Evolutionary conservation across 75 land plant genomes (phyloP).

Genomic region (Picea glauca): DNA sequence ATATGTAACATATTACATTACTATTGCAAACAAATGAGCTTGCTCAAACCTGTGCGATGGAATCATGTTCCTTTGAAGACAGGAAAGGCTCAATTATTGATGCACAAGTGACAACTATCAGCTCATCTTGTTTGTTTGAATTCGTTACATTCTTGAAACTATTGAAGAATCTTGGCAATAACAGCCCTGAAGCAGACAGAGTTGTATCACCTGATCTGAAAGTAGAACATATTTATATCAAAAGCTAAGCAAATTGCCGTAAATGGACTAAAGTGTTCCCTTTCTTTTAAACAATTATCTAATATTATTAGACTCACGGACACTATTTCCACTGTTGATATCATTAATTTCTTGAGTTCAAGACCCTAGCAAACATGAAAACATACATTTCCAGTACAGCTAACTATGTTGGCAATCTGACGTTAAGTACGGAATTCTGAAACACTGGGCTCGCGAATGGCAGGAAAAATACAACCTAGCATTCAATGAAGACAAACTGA

Average conservation of each 20-base stretch:
- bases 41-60: constrained; percentile 17
- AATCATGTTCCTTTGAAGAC: constrained; percentile 9
- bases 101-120: constrained; percentile 62
- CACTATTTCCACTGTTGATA: neutral
- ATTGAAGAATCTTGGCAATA: constrained; percentile 30
- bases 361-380: too few species aligned
- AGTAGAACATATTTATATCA: neutral
- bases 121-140: neutral
- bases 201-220: constrained; percentile 78
- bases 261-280: neutral
- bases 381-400: too few species aligned
- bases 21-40: neutral
- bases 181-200: constrained; percentile 74
- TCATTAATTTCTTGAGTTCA: too few species aligned
- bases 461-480: too few species aligned
- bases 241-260: neutral
- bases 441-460: too few species aligned
- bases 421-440: too few species aligned
- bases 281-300: neutral
- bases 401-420: too few species aligned
- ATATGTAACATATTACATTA: neutral
- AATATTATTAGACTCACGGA: neutral
- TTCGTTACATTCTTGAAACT: constrained; percentile 1
- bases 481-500: too few species aligned
- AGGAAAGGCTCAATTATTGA: constrained; percentile 87